phyloP scores from a whole-genome alignment of 441 rosid genomes.

The Bocquillonia castaneifolia region DNA sequence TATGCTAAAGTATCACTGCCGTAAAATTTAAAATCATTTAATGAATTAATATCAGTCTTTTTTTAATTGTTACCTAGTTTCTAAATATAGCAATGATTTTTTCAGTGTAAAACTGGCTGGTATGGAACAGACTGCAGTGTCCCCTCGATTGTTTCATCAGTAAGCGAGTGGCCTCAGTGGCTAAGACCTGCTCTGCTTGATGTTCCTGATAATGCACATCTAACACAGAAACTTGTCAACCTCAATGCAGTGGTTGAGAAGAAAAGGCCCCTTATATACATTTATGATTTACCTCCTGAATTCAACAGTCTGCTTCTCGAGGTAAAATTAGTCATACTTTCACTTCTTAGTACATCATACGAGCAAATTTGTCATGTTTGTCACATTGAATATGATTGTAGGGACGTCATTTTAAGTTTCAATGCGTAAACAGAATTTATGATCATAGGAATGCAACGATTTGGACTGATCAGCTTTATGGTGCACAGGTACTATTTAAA shows the following conservation, averaged over 20 bases:
- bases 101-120: slow-evolving; percentile 87
- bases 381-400: slow-evolving; percentile 32
- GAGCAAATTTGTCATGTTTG: slow-evolving; percentile 23
- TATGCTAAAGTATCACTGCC: background rate
- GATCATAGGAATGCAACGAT: slow-evolving; percentile 67
- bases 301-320: slow-evolving; percentile 92
- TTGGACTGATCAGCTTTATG: slow-evolving; percentile 90
- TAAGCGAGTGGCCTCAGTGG: slow-evolving; percentile 89
- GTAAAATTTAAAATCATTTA: slow-evolving; percentile 1
- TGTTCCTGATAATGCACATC: slow-evolving; percentile 42
- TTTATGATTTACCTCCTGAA: slow-evolving; percentile 89
- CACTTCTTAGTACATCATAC: slow-evolving; percentile 9
- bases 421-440: slow-evolving; percentile 86
- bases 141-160: slow-evolving; percentile 70
- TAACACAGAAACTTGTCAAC: slow-evolving; percentile 38
- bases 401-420: slow-evolving; percentile 88
- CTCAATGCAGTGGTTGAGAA: slow-evolving; percentile 64
- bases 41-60: background rate
- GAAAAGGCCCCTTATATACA: slow-evolving; percentile 84
- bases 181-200: slow-evolving; percentile 82
- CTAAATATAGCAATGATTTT: slow-evolving; percentile 21
- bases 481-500: slow-evolving; percentile 67
- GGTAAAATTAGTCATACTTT: slow-evolving; percentile 39
- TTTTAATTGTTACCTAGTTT: background rate
- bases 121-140: slow-evolving; percentile 87